These are phyloP conservation scores for Erythrophleum fordii DNA, from an alignment of 306 rosid species.

Conservation along the genomic window DNA sequence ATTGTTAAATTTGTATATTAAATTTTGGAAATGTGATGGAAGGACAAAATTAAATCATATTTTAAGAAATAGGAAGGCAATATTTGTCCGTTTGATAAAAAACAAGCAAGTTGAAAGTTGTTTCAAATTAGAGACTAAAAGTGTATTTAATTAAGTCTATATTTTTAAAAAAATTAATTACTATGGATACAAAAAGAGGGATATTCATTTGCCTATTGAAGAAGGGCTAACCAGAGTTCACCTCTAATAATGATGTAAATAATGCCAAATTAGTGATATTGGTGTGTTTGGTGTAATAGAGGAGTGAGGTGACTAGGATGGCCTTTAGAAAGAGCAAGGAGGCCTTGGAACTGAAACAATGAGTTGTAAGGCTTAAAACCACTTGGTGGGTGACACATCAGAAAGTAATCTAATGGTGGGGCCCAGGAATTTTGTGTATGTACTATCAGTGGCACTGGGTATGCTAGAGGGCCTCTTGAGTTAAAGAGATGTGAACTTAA, in stretches of 20 bases:
- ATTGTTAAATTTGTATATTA: too few species aligned
- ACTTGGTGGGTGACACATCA: conserved; percentile 90
- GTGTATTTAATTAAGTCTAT: not conserved
- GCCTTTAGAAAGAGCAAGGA: conserved; percentile 40
- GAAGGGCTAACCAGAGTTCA: conserved; percentile 37
- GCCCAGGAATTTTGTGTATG: conserved; percentile 40
- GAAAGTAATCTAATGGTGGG: conserved; percentile 56
- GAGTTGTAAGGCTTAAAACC: conserved; percentile 81
- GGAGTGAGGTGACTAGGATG: conserved; percentile 9
- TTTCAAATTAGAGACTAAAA: not conserved
- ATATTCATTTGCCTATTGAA: conserved; percentile 35
- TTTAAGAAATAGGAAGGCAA: too few species aligned
- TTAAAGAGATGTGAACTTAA: conserved; percentile 35
- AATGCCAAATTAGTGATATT: conserved; percentile 16
- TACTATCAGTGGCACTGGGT: conserved; percentile 40
- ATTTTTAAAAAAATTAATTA: not conserved
- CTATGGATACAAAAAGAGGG: conserved; percentile 12
- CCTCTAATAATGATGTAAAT: conserved; percentile 19
- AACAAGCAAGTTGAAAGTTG: not conserved
- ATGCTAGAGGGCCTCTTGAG: too few species aligned
- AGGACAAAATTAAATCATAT: not conserved
- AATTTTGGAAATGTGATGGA: too few species aligned
- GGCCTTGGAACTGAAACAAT: conserved; percentile 39
- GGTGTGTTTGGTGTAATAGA: not conserved
- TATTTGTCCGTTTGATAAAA: not conserved